A percentile compares a stretch with the other conserved stretches of the same genome.
phyloP scores from a whole-genome alignment of 176 grass and related monocot species.

The Zoysia pacifica region DNA sequence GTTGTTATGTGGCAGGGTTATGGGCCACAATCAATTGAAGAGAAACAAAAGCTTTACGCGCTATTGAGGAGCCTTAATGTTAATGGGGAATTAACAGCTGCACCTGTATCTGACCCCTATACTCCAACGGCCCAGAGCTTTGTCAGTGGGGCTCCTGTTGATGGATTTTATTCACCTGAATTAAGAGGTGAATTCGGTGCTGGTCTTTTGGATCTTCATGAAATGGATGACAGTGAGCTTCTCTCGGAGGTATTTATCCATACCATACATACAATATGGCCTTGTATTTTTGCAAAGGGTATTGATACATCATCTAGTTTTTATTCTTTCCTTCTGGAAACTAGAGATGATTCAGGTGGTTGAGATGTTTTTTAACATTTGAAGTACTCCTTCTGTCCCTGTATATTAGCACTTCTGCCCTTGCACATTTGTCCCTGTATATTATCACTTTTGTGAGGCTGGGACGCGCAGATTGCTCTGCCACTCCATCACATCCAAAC shows the following conservation, averaged over 20 bases:
- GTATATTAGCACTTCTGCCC: too few species aligned
- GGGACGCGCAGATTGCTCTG: too few species aligned
- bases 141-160: conserved; percentile 48
- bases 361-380: conserved; percentile 31
- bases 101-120: conserved; percentile 63
- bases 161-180: conserved; percentile 93
- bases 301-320: neutral
- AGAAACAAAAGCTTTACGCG: conserved; percentile 86
- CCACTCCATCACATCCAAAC: too few species aligned
- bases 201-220: conserved; percentile 96
- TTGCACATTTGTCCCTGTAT: too few species aligned
- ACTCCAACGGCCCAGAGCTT: conserved; percentile 64
- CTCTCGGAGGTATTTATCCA: conserved; percentile 75
- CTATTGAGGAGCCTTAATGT: conserved; percentile 91
- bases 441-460: too few species aligned
- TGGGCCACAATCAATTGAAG: conserved; percentile 88
- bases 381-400: neutral
- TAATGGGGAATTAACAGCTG: conserved; percentile 61
- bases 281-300: conserved; percentile 6
- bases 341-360: conserved; percentile 23
- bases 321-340: conserved; percentile 28
- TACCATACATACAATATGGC: neutral
- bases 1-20: conserved; percentile 74
- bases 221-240: conserved; percentile 93
- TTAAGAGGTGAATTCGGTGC: conserved; percentile 97